Percentiles rank a stretch among this genome's conserved stretches.
These are phyloP conservation scores for Penicillium palitans DNA, from an alignment of 2,329 filamentous ascomycete genomes.

Conservation along the genomic window DNA sequence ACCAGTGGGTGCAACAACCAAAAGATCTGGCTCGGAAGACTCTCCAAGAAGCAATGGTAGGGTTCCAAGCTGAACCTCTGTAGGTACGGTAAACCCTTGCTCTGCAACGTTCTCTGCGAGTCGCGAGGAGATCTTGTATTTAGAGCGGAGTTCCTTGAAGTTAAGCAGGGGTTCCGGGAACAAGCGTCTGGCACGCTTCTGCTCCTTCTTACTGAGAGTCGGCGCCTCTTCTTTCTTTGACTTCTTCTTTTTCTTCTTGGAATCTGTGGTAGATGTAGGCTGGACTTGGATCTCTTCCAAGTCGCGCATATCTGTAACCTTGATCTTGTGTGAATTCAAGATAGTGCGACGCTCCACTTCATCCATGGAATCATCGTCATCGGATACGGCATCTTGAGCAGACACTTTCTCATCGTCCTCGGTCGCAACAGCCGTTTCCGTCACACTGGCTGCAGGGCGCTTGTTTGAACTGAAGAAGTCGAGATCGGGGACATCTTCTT, in stretches of 20 bases:
- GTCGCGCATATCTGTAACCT: conserved; percentile 72
- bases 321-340: conserved; percentile 77
- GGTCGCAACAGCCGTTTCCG: conserved; percentile 17
- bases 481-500: conserved; percentile 30
- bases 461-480: conserved; percentile 42
- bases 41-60: conserved; percentile 72
- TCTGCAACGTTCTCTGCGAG: conserved; percentile 75
- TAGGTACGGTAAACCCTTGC: conserved; percentile 86
- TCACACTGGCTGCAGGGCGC: conserved; percentile 23
- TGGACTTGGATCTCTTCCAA: conserved; percentile 37
- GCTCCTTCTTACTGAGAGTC: conserved; percentile 48
- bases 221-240: conserved; percentile 50
- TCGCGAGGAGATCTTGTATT: conserved; percentile 71
- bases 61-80: conserved; percentile 87
- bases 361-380: conserved; percentile 49
- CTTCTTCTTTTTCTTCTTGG: conserved; percentile 57
- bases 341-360: conserved; percentile 72
- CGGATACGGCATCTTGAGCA: conserved; percentile 27
- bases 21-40: conserved; percentile 63
- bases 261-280: conserved; percentile 36
- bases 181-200: conserved; percentile 57
- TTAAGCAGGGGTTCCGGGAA: conserved; percentile 77
- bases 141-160: conserved; percentile 70
- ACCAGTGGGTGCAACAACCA: conserved; percentile 89
- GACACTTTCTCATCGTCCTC: conserved; percentile 16